phyloP scores from a whole-genome alignment of 2,329 filamentous ascomycete genomes.

The Aureobasidium sp. region DNA sequence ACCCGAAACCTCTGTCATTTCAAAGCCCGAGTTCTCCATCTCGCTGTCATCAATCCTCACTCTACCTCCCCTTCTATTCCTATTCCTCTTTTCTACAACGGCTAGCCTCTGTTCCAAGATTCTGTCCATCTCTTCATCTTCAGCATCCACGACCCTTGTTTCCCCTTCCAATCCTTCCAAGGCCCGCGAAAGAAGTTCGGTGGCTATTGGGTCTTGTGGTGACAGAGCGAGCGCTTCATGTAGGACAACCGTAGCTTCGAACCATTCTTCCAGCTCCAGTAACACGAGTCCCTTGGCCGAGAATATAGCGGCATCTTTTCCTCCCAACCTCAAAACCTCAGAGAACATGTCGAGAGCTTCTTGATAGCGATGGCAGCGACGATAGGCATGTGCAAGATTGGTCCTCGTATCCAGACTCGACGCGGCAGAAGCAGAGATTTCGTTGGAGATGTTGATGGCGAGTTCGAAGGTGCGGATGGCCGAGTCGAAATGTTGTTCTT shows the following conservation, averaged over 20 bases:
- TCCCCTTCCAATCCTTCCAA: constrained; percentile 54
- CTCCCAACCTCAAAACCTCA: constrained; percentile 71
- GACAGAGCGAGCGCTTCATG: constrained; percentile 77
- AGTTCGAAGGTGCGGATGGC: constrained; percentile 71
- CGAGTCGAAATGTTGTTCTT: constrained; percentile 70
- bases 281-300: constrained; percentile 77
- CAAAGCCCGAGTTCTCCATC: neutral
- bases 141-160: constrained; percentile 38
- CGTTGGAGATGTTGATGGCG: constrained; percentile 68
- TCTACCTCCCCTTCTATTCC: neutral
- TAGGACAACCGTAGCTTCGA: constrained; percentile 72
- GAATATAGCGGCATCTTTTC: constrained; percentile 70
- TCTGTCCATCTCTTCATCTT: constrained; percentile 26
- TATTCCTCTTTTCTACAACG: neutral
- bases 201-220: constrained; percentile 74
- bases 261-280: constrained; percentile 65
- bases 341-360: constrained; percentile 77
- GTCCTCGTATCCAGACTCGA: constrained; percentile 79
- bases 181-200: constrained; percentile 67
- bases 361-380: constrained; percentile 61
- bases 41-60: neutral
- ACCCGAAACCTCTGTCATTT: neutral
- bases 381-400: constrained; percentile 83
- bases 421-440: constrained; percentile 60
- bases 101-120: neutral